A percentile compares a stretch with the other conserved stretches of the same genome.
phyloP scores from a whole-genome alignment of 768 basidiomycete genomes.

The Phanerochaete carnosa region DNA sequence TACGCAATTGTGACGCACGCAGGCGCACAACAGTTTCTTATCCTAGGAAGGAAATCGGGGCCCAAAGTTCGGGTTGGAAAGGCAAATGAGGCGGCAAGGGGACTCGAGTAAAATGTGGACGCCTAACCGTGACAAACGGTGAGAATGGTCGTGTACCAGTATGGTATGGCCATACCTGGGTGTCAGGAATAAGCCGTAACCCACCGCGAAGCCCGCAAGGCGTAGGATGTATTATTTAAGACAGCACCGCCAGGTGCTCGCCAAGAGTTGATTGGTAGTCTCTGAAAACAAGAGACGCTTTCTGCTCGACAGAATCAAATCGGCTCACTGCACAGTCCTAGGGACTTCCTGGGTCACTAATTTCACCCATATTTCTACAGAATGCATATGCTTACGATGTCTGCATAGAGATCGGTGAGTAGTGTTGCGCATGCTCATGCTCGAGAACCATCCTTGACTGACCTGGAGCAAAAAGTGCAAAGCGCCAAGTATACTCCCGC shows the following conservation, averaged over 20 bases:
- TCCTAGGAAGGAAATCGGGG: neutral
- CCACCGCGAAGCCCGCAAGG: slow-evolving; percentile 1
- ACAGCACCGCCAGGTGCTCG: neutral
- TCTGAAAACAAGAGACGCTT: neutral
- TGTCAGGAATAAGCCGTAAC: neutral
- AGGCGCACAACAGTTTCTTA: neutral
- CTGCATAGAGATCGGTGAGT: too few relatives aligned
- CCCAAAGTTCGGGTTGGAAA: neutral
- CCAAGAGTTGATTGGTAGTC: neutral
- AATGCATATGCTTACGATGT: too few relatives aligned
- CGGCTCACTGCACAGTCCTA: too few relatives aligned
- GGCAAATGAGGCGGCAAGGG: slow-evolving; percentile 1
- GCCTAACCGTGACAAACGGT: neutral
- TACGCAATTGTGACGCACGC: neutral
- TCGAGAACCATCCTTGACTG: too few relatives aligned
- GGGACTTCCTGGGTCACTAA: too few relatives aligned
- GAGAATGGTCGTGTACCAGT: neutral
- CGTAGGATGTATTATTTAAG: neutral
- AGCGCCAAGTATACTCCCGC: neutral
- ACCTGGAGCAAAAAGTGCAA: too few relatives aligned
- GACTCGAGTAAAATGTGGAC: slow-evolving; percentile 1
- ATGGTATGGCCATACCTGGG: neutral
- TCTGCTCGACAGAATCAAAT: too few relatives aligned
- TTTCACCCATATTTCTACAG: too few relatives aligned
- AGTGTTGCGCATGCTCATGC: too few relatives aligned